Conservation (phyloP, 2,329 filamentous ascomycete genomes). For the Paecilomyces sp. region DNA sequence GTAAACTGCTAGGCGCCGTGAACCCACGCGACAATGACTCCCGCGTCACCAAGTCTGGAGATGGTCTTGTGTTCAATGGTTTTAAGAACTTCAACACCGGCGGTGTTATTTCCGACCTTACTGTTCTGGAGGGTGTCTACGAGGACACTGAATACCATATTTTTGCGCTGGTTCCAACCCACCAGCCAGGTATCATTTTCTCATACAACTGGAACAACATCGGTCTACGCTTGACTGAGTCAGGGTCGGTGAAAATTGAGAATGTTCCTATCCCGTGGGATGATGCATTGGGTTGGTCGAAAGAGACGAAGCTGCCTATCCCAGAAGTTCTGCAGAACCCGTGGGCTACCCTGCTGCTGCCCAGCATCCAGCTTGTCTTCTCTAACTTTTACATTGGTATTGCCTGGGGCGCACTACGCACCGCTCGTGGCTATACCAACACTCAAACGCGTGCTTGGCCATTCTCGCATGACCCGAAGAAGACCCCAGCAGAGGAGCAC, state of each 20-base stretch:
- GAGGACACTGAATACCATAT: slow-evolving; percentile 54
- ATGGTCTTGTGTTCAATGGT: slow-evolving; percentile 53
- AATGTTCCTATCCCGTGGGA: slow-evolving; percentile 52
- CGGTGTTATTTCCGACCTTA: slow-evolving; percentile 59
- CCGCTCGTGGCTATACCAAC: slow-evolving; percentile 50
- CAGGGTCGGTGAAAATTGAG: slow-evolving; percentile 54
- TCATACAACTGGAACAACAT: slow-evolving; percentile 59
- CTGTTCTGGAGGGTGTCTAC: slow-evolving; percentile 57
- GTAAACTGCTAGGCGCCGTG: slow-evolving; percentile 41
- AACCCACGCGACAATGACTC: slow-evolving; percentile 59
- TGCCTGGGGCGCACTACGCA: slow-evolving; percentile 50
- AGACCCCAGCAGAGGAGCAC: slow-evolving; percentile 54
- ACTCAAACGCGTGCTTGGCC: slow-evolving; percentile 57
- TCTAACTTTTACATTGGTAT: slow-evolving; percentile 61
- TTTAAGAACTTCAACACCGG: slow-evolving; percentile 63
- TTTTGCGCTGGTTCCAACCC: slow-evolving; percentile 54
- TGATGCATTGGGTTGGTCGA: slow-evolving; percentile 57
- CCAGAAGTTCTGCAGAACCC: slow-evolving; percentile 18
- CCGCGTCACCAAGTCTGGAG: slow-evolving; percentile 48
- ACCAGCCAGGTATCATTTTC: slow-evolving; percentile 49
- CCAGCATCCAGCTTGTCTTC: slow-evolving; percentile 57
- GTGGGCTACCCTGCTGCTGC: not conserved
- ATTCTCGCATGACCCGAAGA: slow-evolving; percentile 56
- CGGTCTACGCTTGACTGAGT: slow-evolving; percentile 57
- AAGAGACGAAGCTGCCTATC: slow-evolving; percentile 43